Evolutionary conservation across 1,139 yeast genomes (phyloP), one percentile per base, ranked within the genome.

Genomic region (Blastobotrys apis): DNA sequence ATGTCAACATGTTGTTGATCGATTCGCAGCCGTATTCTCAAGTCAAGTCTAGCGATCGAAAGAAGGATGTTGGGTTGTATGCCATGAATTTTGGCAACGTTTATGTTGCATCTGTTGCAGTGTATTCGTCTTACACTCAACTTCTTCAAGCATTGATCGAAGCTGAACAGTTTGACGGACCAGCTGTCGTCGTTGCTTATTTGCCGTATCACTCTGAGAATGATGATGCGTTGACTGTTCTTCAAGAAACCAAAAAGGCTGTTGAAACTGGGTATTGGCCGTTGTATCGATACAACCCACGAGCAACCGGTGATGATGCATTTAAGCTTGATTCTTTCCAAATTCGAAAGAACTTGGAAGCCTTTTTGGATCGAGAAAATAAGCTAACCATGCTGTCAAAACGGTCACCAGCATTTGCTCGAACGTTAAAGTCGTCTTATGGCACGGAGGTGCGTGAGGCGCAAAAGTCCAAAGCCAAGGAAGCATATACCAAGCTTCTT

Each of bases 241-340:
- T 90, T 53, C 82, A 85, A 64, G 94, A 86, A 64, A 88, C 97
- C 35, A 92, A 90, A 66, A 72, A 70, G 53, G 94, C 96, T 19
- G 95, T 90, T 41, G 97, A 87, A 59, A 73, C 90, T 37, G 98
- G 98, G 15, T 83, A 83, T 69, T 88, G 97, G 95, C 98, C 98
- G 41, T 75, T 90, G 52, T 90, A 90, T 70, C 75, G 97, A 64
- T 90, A 75, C 67, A 76, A 86, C 57, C 96, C 97, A 45, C 61
- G 71, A 30, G 73, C 69, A 40, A 69, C 66, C 33, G 64, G 66
- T 17, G 74, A 71, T 16, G 78, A 80, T 26, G 65, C 73, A 29
- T 88, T 90, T 73, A 80, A 78, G 56, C 74, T 90, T 48, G 97
- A 90, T 63, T 88, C 97, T 8, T 80, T 92, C 20, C 80, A 81